These are phyloP conservation scores for Trichosporon ovoides DNA, from an alignment of 1,284 basidiomycete species.

Conservation along the genomic window DNA sequence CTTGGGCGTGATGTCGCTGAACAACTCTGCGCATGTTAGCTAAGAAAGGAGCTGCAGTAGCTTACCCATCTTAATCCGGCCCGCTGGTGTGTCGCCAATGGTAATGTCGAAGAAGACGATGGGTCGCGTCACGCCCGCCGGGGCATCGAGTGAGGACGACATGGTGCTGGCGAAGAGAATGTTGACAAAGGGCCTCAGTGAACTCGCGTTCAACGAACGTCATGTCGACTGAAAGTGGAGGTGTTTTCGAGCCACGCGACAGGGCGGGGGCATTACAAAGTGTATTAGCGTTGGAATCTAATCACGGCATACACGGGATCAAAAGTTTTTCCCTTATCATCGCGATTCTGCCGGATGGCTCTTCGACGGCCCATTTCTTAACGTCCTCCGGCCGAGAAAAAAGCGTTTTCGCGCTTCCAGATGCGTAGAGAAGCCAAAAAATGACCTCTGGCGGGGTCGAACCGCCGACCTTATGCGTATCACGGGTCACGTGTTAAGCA, in stretches of 20 bases:
- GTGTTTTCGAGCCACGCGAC: not conserved
- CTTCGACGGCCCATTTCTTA: too few species aligned
- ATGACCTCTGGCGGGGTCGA: too few species aligned
- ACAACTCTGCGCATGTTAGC: slow-evolving; percentile 31
- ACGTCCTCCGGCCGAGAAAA: too few species aligned
- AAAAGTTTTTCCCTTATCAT: too few species aligned
- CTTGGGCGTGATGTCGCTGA: slow-evolving; percentile 46
- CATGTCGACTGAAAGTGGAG: not conserved
- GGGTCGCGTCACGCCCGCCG: slow-evolving; percentile 56
- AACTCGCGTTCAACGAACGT: not conserved
- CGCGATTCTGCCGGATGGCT: too few species aligned
- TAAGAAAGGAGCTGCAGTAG: not conserved
- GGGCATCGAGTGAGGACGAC: slow-evolving; percentile 38
- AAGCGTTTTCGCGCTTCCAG: too few species aligned
- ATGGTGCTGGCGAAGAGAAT: slow-evolving; percentile 9
- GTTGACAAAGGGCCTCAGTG: not conserved
- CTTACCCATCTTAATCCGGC: slow-evolving; percentile 81
- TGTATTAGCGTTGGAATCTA: too few species aligned
- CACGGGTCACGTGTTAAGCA: too few species aligned
- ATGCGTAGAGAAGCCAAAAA: too few species aligned
- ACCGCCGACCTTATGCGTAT: too few species aligned
- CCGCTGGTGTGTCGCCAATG: slow-evolving; percentile 90
- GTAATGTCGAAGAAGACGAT: slow-evolving; percentile 95
- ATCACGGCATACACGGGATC: too few species aligned
- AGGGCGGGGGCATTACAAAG: too few species aligned